These are phyloP conservation scores for Gentiana dahurica DNA, from an alignment of 257 asterid species.

Conservation along the genomic window DNA sequence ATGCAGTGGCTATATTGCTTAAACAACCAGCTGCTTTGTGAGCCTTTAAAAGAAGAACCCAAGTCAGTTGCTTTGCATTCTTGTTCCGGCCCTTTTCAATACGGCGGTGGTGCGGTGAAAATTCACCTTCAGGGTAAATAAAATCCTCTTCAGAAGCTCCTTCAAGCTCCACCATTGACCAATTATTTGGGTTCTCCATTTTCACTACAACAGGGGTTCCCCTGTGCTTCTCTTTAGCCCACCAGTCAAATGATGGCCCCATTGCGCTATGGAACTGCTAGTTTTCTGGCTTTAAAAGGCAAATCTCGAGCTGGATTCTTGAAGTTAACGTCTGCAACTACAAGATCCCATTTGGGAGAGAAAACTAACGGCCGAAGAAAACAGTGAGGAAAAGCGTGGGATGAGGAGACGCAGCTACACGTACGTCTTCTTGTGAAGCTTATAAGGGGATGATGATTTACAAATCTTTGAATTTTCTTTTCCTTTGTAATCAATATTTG, in stretches of 20 bases:
- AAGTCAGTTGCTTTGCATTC: conserved; percentile 91
- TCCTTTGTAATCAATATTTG: too few species aligned
- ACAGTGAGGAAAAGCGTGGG: too few species aligned
- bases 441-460: conserved; percentile 13
- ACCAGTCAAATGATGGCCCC: conserved; percentile 75
- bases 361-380: not conserved
- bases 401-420: not conserved
- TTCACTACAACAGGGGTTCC: conserved; percentile 89
- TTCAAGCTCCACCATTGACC: conserved; percentile 94
- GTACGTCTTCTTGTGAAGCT: conserved; percentile 8
- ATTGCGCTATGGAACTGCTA: conserved; percentile 14
- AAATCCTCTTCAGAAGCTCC: conserved; percentile 64
- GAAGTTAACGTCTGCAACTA: conserved; percentile 2
- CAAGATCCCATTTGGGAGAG: conserved; percentile 9
- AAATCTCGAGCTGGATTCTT: not conserved
- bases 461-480: conserved; percentile 1
- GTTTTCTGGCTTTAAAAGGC: too few species aligned
- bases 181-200: conserved; percentile 89
- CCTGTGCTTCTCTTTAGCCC: conserved; percentile 63
- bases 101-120: conserved; percentile 1
- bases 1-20: conserved; percentile 67
- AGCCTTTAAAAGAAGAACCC: conserved; percentile 88
- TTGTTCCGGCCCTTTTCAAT: conserved; percentile 57
- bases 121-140: conserved; percentile 30
- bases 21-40: conserved; percentile 89